A percentile compares a stretch with the other conserved stretches of the same genome.
Evolutionary conservation across 148 eudicot genomes (phyloP).

Genomic region (Vaccinium macrocarpon): DNA sequence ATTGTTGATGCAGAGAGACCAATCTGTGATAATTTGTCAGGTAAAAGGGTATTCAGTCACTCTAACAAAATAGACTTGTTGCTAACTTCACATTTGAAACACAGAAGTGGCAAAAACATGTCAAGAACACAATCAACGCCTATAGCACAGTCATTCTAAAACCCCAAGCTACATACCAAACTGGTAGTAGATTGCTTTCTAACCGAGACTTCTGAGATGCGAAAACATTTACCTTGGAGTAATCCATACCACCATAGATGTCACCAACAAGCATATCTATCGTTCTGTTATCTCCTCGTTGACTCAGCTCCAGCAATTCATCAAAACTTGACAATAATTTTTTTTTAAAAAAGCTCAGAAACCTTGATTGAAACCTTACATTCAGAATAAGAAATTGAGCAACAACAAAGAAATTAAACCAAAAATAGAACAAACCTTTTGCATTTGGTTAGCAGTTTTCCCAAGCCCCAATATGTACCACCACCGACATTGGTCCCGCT

Average conservation of each 20-base stretch:
- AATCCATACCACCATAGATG: conserved; percentile 95
- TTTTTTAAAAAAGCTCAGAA: not conserved
- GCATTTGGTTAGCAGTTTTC: conserved; percentile 89
- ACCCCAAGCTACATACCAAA: not conserved
- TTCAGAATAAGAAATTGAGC: conserved; percentile 13
- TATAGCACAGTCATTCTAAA: not conserved
- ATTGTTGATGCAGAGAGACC: conserved; percentile 97
- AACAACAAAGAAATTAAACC: conserved; percentile 8
- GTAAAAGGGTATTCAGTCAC: not conserved
- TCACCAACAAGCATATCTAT: conserved; percentile 98
- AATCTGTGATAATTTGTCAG: conserved; percentile 51
- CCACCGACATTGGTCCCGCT: conserved; percentile 99
- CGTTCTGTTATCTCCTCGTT: conserved; percentile 86
- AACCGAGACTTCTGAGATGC: not conserved
- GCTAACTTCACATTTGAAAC: not conserved
- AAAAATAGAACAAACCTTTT: conserved; percentile 50
- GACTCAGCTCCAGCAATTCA: conserved; percentile 90
- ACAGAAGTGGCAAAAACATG: not conserved
- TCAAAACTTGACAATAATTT: conserved; percentile 52
- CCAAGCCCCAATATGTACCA: conserved; percentile 98
- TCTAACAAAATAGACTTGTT: not conserved
- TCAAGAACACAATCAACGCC: not conserved
- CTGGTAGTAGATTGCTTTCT: not conserved
- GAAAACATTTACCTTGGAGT: conserved; percentile 58
- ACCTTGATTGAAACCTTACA: conserved; percentile 11